These are phyloP conservation scores for Xylaria hypoxylon DNA, from an alignment of 2,329 filamentous ascomycete species.

Conservation along the genomic window DNA sequence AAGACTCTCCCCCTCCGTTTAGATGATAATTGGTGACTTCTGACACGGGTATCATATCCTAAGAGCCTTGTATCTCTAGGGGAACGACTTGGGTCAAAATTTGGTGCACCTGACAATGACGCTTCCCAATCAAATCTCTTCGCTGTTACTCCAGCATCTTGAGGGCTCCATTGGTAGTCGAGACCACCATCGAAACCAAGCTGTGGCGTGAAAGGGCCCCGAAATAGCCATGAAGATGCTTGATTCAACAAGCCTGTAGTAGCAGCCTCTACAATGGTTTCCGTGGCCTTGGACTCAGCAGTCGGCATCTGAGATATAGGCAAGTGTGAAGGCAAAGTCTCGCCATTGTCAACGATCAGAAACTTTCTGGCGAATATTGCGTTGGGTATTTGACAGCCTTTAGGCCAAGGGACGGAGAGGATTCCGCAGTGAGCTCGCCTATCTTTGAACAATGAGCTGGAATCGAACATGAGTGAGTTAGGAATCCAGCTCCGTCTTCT, in stretches of 20 bases:
- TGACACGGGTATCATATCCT: not conserved
- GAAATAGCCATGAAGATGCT: conserved; percentile 51
- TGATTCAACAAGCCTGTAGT: conserved; percentile 46
- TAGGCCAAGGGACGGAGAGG: conserved; percentile 49
- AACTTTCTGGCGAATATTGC: conserved; percentile 60
- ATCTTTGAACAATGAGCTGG: conserved; percentile 39
- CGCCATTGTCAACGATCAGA: conserved; percentile 51
- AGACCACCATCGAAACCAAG: conserved; percentile 60
- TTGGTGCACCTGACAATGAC: conserved; percentile 17
- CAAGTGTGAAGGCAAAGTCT: conserved; percentile 52
- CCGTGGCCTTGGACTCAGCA: conserved; percentile 57
- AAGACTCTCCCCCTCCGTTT: conserved; percentile 44
- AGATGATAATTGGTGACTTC: conserved; percentile 28
- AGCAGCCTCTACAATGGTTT: conserved; percentile 49
- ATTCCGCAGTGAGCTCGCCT: conserved; percentile 30
- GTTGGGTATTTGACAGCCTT: conserved; percentile 56
- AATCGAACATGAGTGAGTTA: conserved; percentile 42
- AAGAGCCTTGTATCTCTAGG: not conserved
- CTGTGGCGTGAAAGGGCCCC: conserved; percentile 59
- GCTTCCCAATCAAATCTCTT: conserved; percentile 42
- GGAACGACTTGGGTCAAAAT: conserved; percentile 3
- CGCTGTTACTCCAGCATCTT: conserved; percentile 37
- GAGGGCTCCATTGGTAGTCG: conserved; percentile 55
- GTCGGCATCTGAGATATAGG: conserved; percentile 54
- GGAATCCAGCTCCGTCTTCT: conserved; percentile 49